Evolutionary conservation across 768 basidiomycete genomes (phyloP).

Genomic region (Royoungia palumana): DNA sequence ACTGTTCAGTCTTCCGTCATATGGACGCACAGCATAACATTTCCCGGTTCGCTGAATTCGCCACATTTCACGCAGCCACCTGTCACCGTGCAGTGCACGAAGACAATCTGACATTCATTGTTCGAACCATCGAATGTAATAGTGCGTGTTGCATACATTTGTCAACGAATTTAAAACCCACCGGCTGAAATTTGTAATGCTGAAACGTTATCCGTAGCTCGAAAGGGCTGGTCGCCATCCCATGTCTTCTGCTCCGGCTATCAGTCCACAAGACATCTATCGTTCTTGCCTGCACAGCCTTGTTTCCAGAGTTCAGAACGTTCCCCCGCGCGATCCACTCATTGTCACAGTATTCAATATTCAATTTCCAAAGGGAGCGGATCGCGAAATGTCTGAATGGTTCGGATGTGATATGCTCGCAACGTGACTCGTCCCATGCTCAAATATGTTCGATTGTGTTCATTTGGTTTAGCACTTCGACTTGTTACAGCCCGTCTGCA

Average conservation of each 20-base stretch:
- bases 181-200: background rate
- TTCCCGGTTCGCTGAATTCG: background rate
- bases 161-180: background rate
- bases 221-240: background rate
- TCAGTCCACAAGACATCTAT: background rate
- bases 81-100: background rate
- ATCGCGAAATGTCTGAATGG: constrained; percentile 11
- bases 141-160: background rate
- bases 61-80: background rate
- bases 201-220: background rate
- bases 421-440: background rate
- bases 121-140: background rate
- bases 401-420: background rate
- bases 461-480: constrained; percentile 30
- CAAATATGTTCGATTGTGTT: background rate
- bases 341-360: background rate
- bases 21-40: constrained; percentile 9
- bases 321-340: background rate
- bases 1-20: background rate
- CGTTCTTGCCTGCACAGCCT: background rate
- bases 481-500: constrained; percentile 1
- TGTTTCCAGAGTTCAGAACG: background rate
- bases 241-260: too few relatives aligned
- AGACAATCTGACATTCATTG: background rate
- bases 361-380: constrained; percentile 7